phyloP scores from a whole-genome alignment of 306 rosid species.

The Lagenaria siceraria region DNA sequence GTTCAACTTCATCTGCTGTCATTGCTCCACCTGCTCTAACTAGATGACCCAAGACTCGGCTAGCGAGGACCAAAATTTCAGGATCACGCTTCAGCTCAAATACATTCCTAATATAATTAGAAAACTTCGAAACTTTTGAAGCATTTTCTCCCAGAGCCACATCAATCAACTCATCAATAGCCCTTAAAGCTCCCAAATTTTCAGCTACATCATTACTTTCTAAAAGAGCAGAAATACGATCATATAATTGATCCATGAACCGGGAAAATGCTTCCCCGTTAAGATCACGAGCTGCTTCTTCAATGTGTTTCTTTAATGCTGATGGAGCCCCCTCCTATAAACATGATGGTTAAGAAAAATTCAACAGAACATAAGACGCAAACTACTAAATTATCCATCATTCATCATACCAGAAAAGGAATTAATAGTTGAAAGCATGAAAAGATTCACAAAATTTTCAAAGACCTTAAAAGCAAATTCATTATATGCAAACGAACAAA shows the following conservation, averaged over 20 bases:
- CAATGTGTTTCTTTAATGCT: constrained; percentile 71
- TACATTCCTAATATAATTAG: constrained; percentile 69
- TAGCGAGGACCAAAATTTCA: constrained; percentile 76
- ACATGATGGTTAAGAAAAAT: not conserved
- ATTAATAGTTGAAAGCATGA: not conserved
- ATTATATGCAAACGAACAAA: not conserved
- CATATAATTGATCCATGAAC: constrained; percentile 91
- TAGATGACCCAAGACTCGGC: constrained; percentile 90
- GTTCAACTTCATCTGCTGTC: constrained; percentile 97
- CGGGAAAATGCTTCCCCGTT: constrained; percentile 86
- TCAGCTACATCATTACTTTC: constrained; percentile 77
- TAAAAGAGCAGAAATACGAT: constrained; percentile 58
- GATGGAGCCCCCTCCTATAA: constrained; percentile 73
- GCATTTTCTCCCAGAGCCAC: constrained; percentile 94
- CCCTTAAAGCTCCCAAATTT: constrained; percentile 87
- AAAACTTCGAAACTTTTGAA: constrained; percentile 78
- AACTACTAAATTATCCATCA: not conserved
- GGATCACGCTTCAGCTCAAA: constrained; percentile 87
- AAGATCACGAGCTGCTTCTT: constrained; percentile 93
- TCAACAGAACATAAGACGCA: not conserved
- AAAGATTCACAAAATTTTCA: not conserved
- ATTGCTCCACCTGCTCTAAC: constrained; percentile 97
- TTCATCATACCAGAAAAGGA: not conserved
- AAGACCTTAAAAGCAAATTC: not conserved
- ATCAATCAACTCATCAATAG: constrained; percentile 88